phyloP scores from a whole-genome alignment of 257 asterid genomes.

The Scutellaria minor region DNA sequence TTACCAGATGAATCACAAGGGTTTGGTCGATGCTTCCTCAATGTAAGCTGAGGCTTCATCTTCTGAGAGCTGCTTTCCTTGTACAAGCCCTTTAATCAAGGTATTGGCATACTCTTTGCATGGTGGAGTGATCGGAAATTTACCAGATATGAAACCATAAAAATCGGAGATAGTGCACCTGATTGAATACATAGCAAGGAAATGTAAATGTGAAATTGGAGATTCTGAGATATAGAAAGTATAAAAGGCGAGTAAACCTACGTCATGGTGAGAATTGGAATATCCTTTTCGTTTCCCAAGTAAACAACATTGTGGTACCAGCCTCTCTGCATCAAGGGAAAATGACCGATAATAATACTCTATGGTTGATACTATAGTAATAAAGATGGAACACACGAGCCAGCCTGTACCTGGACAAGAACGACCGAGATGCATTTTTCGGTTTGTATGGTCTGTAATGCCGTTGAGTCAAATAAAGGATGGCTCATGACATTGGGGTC shows the following conservation, averaged over 20 bases:
- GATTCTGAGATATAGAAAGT: neutral
- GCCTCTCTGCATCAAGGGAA: constrained; percentile 56
- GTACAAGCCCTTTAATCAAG: constrained; percentile 77
- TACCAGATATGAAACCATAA: constrained; percentile 66
- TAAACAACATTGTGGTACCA: constrained; percentile 87
- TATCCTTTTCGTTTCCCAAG: constrained; percentile 72
- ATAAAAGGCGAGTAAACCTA: constrained; percentile 41
- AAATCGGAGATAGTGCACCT: constrained; percentile 69
- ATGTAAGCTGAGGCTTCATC: constrained; percentile 78
- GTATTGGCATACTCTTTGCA: constrained; percentile 64
- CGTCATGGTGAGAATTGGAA: constrained; percentile 94
- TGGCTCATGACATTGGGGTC: constrained; percentile 47
- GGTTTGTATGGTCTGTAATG: constrained; percentile 59
- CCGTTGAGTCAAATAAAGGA: constrained; percentile 67
- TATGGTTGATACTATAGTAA: no score
- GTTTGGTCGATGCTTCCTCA: constrained; percentile 59
- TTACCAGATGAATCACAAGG: constrained; percentile 46
- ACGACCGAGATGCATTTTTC: constrained; percentile 55
- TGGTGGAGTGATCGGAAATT: constrained; percentile 56
- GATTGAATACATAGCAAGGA: constrained; percentile 31
- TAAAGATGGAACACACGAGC: neutral
- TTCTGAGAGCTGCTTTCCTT: constrained; percentile 77
- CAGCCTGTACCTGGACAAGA: constrained; percentile 58
- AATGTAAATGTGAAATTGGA: neutral
- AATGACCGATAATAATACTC: neutral